These are phyloP conservation scores for Senecio squalidus DNA, from an alignment of 140 eudicot genomes.

Conservation along the genomic window DNA sequence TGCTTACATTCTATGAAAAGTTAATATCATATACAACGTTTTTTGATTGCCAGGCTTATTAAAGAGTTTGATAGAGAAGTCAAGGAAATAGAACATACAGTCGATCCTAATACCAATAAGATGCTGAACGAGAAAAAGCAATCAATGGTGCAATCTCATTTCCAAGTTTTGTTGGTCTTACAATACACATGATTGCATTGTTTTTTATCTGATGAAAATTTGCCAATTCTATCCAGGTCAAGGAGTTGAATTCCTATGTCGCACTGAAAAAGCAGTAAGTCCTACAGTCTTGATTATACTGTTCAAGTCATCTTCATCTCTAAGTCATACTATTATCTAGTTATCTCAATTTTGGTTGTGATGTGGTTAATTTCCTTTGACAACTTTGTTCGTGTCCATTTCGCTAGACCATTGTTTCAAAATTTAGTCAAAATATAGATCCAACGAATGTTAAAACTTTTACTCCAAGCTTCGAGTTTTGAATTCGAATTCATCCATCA, in stretches of 20 bases:
- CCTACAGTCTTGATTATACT: background rate
- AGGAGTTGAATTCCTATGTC: conserved; percentile 92
- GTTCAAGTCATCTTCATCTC: background rate
- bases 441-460: no score
- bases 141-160: conserved; percentile 55
- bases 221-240: conserved; percentile 57
- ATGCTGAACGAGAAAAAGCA: conserved; percentile 85
- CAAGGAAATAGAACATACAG: conserved; percentile 53
- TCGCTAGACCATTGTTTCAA: no score
- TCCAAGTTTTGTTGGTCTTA: conserved; percentile 4
- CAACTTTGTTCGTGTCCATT: no score
- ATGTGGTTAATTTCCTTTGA: no score
- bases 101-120: conserved; percentile 65
- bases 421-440: no score
- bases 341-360: no score
- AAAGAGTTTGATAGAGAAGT: conserved; percentile 90
- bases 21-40: conserved; percentile 1
- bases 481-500: no score
- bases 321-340: no score
- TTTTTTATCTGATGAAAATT: conserved; percentile 16
- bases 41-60: conserved; percentile 60
- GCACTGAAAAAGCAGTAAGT: conserved; percentile 95
- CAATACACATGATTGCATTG: conserved; percentile 10
- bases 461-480: no score
- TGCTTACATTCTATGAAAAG: conserved; percentile 8